These are phyloP conservation scores for Geotrichum europaeum DNA, from an alignment of 1,139 yeast species.

Conservation along the genomic window DNA sequence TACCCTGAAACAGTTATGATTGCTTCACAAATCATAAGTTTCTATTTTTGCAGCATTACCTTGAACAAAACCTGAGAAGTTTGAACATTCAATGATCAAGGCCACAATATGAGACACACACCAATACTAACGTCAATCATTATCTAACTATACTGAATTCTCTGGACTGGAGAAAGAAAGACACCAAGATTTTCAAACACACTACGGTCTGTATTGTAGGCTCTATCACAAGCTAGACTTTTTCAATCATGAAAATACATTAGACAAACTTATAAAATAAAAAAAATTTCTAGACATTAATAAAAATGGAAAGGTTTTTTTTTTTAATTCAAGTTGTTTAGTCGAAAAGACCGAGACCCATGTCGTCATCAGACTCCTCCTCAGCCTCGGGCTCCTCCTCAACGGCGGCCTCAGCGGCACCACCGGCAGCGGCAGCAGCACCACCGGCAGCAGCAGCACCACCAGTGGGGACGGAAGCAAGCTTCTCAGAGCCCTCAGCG, in stretches of 20 bases:
- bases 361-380: conserved; percentile 60
- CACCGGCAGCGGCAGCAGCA: conserved; percentile 62
- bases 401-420: conserved; percentile 67
- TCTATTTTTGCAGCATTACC: no score
- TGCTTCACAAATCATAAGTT: no score
- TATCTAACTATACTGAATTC: no score
- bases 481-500: conserved; percentile 92
- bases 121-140: no score
- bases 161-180: not conserved
- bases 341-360: conserved; percentile 43
- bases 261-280: not conserved
- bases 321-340: not conserved
- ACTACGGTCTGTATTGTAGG: no score
- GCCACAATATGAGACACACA: no score
- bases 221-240: no score
- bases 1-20: no score
- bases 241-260: not conserved
- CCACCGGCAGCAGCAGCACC: conserved; percentile 82
- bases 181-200: not conserved
- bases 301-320: not conserved
- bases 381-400: conserved; percentile 61
- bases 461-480: conserved; percentile 96
- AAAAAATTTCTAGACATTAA: not conserved
- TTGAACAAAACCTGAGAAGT: no score
- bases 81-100: no score